Percentiles rank a stretch among this genome's conserved stretches.
phyloP scores from a whole-genome alignment of 2,329 filamentous ascomycete genomes.

The Ophiostoma sp. region DNA sequence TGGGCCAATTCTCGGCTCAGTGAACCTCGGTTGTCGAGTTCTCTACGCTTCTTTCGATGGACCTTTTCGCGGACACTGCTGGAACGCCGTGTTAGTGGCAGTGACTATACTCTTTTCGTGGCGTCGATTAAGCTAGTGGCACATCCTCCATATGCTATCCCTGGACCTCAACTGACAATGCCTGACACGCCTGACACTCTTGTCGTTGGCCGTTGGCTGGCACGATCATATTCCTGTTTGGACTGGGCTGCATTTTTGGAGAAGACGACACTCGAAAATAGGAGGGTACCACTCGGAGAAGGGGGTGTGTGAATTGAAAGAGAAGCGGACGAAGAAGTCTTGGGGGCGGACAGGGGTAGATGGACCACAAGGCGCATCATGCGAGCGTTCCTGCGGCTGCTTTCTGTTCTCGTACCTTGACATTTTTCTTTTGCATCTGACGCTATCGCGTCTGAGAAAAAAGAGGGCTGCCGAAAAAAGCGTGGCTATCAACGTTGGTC shows the following conservation, averaged over 20 bases:
- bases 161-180: not conserved
- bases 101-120: not conserved
- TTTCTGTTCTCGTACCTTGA: not conserved
- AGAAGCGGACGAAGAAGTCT: not conserved
- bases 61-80: not conserved
- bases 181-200: not conserved
- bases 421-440: conserved; percentile 7
- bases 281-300: not conserved
- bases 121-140: not conserved
- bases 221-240: conserved; percentile 17
- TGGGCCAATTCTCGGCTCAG: conserved; percentile 22
- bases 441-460: not conserved
- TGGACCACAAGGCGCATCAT: not conserved
- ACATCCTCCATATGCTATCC: not conserved
- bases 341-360: conserved; percentile 4
- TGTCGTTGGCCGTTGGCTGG: not conserved
- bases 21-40: conserved; percentile 25
- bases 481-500: not conserved
- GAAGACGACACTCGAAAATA: not conserved
- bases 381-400: not conserved
- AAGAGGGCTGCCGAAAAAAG: not conserved
- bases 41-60: not conserved
- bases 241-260: conserved; percentile 13
- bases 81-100: not conserved
- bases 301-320: not conserved